These are phyloP conservation scores for Gymnopilus dilepis DNA, from an alignment of 768 basidiomycete species.

Conservation along the genomic window DNA sequence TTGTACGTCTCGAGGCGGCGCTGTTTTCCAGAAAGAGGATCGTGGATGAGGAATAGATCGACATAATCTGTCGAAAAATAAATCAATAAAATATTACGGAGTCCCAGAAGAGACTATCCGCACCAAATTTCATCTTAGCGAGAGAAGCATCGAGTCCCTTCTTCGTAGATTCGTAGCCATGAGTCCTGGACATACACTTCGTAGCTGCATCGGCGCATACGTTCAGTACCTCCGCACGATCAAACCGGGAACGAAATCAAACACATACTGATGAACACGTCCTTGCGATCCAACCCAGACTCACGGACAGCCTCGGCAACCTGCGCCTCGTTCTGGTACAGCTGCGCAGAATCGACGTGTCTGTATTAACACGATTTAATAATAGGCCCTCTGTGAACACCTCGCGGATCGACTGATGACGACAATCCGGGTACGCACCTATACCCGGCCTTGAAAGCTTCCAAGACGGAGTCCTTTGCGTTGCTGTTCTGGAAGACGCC, in stretches of 20 bases:
- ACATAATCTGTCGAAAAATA: slow-evolving; percentile 35
- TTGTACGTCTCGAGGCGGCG: slow-evolving; percentile 72
- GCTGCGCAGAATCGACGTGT: slow-evolving; percentile 74
- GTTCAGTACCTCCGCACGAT: not conserved
- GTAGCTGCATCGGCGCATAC: slow-evolving; percentile 48
- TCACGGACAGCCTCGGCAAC: slow-evolving; percentile 64
- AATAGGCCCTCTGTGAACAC: not conserved
- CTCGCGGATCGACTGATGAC: not conserved
- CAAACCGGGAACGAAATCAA: not conserved
- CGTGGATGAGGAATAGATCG: slow-evolving; percentile 68
- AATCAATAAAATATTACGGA: not conserved
- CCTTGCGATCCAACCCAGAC: slow-evolving; percentile 55
- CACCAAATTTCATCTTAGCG: slow-evolving; percentile 58
- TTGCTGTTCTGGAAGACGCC: slow-evolving; percentile 71
- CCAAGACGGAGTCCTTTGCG: slow-evolving; percentile 55
- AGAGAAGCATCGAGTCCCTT: slow-evolving; percentile 59
- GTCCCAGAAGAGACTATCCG: slow-evolving; percentile 16
- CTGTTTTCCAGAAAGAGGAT: slow-evolving; percentile 66
- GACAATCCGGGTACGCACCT: slow-evolving; percentile 36
- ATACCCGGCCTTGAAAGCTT: slow-evolving; percentile 68
- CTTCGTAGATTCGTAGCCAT: slow-evolving; percentile 64
- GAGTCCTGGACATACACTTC: slow-evolving; percentile 57
- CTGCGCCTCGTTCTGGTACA: slow-evolving; percentile 65
- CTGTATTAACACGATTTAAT: too few species aligned
- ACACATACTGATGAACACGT: slow-evolving; percentile 70